phyloP scores from a whole-genome alignment of 306 rosid species.

The Trichosanthes truncata region DNA sequence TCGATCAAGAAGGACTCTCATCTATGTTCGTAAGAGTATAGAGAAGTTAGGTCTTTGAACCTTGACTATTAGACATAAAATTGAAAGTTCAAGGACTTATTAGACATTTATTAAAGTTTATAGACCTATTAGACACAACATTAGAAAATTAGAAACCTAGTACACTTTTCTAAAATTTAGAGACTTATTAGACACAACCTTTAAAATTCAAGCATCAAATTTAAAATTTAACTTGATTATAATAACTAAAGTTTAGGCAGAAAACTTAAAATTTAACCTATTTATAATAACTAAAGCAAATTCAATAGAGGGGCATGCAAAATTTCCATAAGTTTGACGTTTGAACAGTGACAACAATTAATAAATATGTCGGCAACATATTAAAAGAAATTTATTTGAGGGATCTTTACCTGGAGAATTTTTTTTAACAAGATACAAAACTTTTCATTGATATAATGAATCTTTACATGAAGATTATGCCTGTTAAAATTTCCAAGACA shows the following conservation, averaged over 20 bases:
- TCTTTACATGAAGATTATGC: neutral
- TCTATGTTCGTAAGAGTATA: neutral
- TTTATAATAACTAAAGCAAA: neutral
- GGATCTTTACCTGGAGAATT: neutral
- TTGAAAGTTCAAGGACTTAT: too few species aligned
- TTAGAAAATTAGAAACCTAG: too few species aligned
- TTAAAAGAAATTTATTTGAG: neutral
- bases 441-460: too few species aligned
- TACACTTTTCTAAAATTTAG: too few species aligned
- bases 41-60: neutral
- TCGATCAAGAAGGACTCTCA: neutral
- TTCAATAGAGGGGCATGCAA: neutral
- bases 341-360: neutral
- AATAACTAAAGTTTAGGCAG: too few species aligned
- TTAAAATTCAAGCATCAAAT: too few species aligned
- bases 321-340: neutral
- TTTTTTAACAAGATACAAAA: too few species aligned
- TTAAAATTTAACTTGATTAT: too few species aligned
- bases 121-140: too few species aligned
- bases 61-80: too few species aligned
- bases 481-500: neutral
- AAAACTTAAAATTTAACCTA: neutral
- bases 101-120: too few species aligned
- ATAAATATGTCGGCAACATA: neutral
- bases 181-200: neutral